Percentiles rank a stretch among this genome's conserved stretches.
Conservation (phyloP, 2,329 filamentous ascomycete genomes). For the Aspergillus spinulosporus region DNA sequence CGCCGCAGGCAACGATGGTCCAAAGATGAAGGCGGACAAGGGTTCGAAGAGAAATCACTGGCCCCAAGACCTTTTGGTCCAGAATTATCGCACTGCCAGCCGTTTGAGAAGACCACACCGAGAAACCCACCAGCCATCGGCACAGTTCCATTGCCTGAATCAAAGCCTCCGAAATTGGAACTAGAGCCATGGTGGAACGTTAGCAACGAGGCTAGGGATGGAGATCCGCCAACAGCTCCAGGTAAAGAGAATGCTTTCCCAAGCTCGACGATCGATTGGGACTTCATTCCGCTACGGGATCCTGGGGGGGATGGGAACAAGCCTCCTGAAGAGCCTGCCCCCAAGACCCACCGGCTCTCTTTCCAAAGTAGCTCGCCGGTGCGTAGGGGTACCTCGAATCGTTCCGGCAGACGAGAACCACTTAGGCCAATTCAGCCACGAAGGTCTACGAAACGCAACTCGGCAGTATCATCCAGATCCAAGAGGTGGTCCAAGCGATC, state of each 20-base stretch:
- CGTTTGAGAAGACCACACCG: slow-evolving; percentile 25
- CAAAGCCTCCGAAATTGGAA: slow-evolving; percentile 37
- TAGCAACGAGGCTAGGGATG: slow-evolving; percentile 27
- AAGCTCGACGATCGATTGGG: slow-evolving; percentile 34
- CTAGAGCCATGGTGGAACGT: slow-evolving; percentile 36
- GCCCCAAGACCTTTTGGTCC: slow-evolving; percentile 25
- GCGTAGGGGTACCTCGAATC: slow-evolving; percentile 30
- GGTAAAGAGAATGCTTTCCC: slow-evolving; percentile 29
- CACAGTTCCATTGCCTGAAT: slow-evolving; percentile 28
- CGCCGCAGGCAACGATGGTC: slow-evolving; percentile 33
- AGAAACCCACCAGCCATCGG: slow-evolving; percentile 26
- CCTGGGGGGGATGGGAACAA: slow-evolving; percentile 26
- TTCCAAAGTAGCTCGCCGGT: slow-evolving; percentile 31
- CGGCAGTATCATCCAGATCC: slow-evolving; percentile 36
- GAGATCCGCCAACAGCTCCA: slow-evolving; percentile 19
- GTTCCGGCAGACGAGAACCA: slow-evolving; percentile 37
- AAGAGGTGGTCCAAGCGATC: slow-evolving; percentile 40
- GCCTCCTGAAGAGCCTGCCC: slow-evolving; percentile 19
- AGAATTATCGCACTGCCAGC: slow-evolving; percentile 29
- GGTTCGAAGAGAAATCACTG: slow-evolving; percentile 25
- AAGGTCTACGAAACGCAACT: slow-evolving; percentile 38
- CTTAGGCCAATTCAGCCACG: slow-evolving; percentile 39
- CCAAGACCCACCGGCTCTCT: slow-evolving; percentile 31
- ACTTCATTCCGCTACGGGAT: slow-evolving; percentile 28
- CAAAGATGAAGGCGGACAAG: slow-evolving; percentile 25